Base-by-base conservation (phyloP, 768 basidiomycete genomes). In the Arthromyces matolae region DNA sequence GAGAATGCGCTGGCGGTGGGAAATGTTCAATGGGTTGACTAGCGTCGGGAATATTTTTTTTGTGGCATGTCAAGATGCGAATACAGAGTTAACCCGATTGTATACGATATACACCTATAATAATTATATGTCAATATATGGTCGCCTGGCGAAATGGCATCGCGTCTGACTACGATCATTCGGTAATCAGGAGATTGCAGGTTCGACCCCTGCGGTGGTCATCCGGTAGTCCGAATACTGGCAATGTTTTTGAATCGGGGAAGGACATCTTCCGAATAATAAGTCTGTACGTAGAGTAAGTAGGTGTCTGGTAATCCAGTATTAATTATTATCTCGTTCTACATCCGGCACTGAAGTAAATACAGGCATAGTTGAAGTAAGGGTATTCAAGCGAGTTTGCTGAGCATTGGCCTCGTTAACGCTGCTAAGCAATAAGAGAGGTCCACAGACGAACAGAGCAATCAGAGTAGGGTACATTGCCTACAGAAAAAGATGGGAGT, bases 131-230 rank as follows among this genome's bases (percentile, higher is more conserved):
- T n/a, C n/a, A n/a, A n/a, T n/a, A n/a, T n/a, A n/a, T n/a, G n/a
- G n/a, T n/a, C 48, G 48, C 41, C 39, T 42, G 86, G 86, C 86
- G 85, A 86, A 89, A 87, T 88, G 86, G 86, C 84, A 89, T 86
- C 85, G 86, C 86, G 86, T 89, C 86, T 88, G 85, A 87, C 86
- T 88, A 86, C 84, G 84, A 85, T 20, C n/a, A n/a, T n/a, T n/a
- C n/a, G n/a, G n/a, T n/a, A n/a, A 83, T 81, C 81, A 83, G 80
- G 80, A 83, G 81, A 81, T 82, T 82, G 81, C 80, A 83, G 80
- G 81, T 83, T 83, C 81, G 79, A 84, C 71, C 77, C 80, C 79
- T 83, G 80, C 42, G 42, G 31, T 33, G 42, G 42, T 43, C 42
- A 42, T 19, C n/a, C n/a, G n/a, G n/a, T n/a, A n/a, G n/a, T n/a